phyloP scores from a whole-genome alignment of 192 early-diverging fungal species.

The Irineochytrium annulatum region DNA sequence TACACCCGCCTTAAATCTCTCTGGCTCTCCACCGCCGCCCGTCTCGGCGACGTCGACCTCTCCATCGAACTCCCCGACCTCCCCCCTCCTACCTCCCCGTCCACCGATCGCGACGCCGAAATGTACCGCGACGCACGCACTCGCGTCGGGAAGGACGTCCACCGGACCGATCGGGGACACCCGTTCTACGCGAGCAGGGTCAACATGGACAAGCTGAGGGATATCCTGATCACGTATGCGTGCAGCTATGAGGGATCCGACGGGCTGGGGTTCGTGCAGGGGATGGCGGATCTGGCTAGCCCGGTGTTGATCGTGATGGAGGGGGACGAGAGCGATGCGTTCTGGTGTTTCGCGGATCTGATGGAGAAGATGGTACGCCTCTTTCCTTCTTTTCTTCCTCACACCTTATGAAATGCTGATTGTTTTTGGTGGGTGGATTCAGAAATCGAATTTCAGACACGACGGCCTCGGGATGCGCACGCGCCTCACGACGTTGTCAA shows the following conservation, averaged over 20 bases:
- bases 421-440: background rate
- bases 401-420: background rate
- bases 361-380: slow-evolving; percentile 81
- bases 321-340: slow-evolving; percentile 79
- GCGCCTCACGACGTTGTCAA: slow-evolving; percentile 9
- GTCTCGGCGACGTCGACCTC: slow-evolving; percentile 1
- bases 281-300: slow-evolving; percentile 92
- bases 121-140: slow-evolving; percentile 20
- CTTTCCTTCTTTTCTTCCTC: background rate
- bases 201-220: slow-evolving; percentile 79
- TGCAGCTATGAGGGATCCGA: slow-evolving; percentile 14
- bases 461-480: slow-evolving; percentile 29
- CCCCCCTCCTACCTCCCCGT: too few species aligned
- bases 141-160: slow-evolving; percentile 25
- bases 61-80: too few species aligned
- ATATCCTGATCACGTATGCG: slow-evolving; percentile 85
- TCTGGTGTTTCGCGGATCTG: slow-evolving; percentile 87
- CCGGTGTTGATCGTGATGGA: slow-evolving; percentile 83
- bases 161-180: slow-evolving; percentile 61
- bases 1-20: slow-evolving; percentile 38
- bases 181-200: slow-evolving; percentile 71
- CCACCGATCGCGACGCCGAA: slow-evolving; percentile 10
- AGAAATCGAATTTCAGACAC: slow-evolving; percentile 28
- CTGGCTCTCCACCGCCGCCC: slow-evolving; percentile 42
- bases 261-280: slow-evolving; percentile 82